Conservation (phyloP, 768 basidiomycete species). For the Leccinellum rugosiceps region DNA sequence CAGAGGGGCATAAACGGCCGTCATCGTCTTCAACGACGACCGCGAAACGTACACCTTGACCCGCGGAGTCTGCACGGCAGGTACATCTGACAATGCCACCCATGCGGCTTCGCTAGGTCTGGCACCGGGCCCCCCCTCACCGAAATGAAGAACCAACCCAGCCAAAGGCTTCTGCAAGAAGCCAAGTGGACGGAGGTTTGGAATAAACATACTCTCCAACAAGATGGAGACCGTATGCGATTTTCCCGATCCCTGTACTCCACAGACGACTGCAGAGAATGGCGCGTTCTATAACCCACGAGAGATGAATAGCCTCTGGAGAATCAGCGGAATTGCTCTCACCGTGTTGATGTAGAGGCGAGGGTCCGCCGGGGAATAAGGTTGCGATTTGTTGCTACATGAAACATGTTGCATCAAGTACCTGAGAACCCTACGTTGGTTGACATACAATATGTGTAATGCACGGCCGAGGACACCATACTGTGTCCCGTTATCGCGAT, state of each 20-base stretch:
- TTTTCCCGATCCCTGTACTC: conserved; percentile 75
- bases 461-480: conserved; percentile 62
- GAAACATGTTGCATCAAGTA: not conserved
- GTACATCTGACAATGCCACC: conserved; percentile 42
- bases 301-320: not conserved
- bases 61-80: conserved; percentile 27
- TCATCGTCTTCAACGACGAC: conserved; percentile 61
- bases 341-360: conserved; percentile 71
- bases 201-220: conserved; percentile 68
- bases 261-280: conserved; percentile 72
- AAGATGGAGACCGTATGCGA: conserved; percentile 69
- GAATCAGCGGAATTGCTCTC: conserved; percentile 10
- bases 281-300: conserved; percentile 54
- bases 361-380: conserved; percentile 39
- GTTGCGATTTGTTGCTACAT: conserved; percentile 32
- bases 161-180: conserved; percentile 49
- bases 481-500: conserved; percentile 39
- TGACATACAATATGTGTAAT: conserved; percentile 43
- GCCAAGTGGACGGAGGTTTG: conserved; percentile 48
- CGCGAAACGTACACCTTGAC: conserved; percentile 56
- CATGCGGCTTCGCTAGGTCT: conserved; percentile 68
- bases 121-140: conserved; percentile 57
- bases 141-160: conserved; percentile 67
- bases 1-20: conserved; percentile 50
- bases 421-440: not conserved